Evolutionary conservation across 2,329 filamentous ascomycete species (phyloP).

Genomic region (Beauveria medogensis): DNA sequence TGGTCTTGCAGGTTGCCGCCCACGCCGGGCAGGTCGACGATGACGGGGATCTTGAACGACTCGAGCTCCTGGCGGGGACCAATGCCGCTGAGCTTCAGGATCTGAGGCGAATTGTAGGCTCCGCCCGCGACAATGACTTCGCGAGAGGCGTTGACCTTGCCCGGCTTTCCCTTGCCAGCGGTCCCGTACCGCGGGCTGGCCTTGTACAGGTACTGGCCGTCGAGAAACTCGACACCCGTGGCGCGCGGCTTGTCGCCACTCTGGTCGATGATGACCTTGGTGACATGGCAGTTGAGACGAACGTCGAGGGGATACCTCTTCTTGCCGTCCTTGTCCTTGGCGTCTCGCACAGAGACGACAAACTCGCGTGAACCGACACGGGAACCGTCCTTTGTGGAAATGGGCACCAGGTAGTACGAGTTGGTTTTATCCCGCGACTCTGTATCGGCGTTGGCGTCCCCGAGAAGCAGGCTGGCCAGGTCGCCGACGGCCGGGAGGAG

Average conservation of each 20-base stretch:
- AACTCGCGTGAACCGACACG: constrained; percentile 48
- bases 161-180: constrained; percentile 22
- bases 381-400: constrained; percentile 38
- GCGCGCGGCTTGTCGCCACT: constrained; percentile 30
- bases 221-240: constrained; percentile 40
- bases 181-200: constrained; percentile 31
- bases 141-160: constrained; percentile 29
- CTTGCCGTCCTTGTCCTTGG: constrained; percentile 38
- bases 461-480: constrained; percentile 36
- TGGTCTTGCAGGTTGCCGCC: constrained; percentile 54
- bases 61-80: constrained; percentile 35
- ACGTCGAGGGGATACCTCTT: constrained; percentile 50
- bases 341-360: constrained; percentile 40
- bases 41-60: constrained; percentile 31
- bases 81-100: constrained; percentile 43
- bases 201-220: constrained; percentile 37
- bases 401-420: constrained; percentile 47
- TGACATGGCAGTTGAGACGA: constrained; percentile 37
- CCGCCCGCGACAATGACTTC: constrained; percentile 46
- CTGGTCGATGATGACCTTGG: constrained; percentile 36
- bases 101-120: constrained; percentile 44
- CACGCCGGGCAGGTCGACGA: constrained; percentile 49
- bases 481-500: constrained; percentile 26
- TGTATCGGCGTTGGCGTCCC: constrained; percentile 41
- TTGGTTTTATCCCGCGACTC: constrained; percentile 34